Conservation (phyloP, 441 rosid genomes). For the Bocquillonia castaneifolia region DNA sequence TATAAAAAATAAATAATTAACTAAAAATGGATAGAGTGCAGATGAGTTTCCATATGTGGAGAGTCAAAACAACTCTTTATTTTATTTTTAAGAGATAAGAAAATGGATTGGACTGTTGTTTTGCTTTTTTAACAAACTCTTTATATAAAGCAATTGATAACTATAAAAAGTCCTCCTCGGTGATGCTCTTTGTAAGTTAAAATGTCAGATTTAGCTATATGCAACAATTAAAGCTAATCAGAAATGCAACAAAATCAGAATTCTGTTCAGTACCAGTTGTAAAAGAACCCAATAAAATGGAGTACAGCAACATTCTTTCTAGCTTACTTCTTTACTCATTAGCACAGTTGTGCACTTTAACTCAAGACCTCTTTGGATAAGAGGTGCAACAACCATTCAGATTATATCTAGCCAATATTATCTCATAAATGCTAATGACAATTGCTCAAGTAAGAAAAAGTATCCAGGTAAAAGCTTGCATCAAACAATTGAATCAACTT, state of each 20-base stretch:
- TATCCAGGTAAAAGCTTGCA: neutral
- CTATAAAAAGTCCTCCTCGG: too few species aligned
- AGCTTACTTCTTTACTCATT: neutral
- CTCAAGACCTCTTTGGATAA: neutral
- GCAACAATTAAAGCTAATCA: neutral
- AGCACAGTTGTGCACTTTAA: neutral
- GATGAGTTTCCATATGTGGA: too few species aligned
- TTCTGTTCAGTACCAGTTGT: neutral
- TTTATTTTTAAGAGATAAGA: too few species aligned
- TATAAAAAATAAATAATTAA: too few species aligned
- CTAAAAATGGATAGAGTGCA: too few species aligned
- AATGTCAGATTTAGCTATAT: neutral
- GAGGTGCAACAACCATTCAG: neutral
- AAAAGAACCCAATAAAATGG: neutral
- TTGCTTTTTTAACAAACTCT: too few species aligned
- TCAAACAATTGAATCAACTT: neutral
- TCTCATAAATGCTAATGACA: neutral
- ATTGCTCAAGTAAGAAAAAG: neutral
- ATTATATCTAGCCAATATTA: neutral
- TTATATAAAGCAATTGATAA: too few species aligned
- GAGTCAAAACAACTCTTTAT: too few species aligned
- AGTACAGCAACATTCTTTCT: neutral
- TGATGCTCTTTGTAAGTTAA: too few species aligned
- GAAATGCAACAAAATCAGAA: neutral
- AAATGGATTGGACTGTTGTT: too few species aligned